Conservation (phyloP, 2,329 filamentous ascomycete genomes). For the Chaetoscypha palmicola region DNA sequence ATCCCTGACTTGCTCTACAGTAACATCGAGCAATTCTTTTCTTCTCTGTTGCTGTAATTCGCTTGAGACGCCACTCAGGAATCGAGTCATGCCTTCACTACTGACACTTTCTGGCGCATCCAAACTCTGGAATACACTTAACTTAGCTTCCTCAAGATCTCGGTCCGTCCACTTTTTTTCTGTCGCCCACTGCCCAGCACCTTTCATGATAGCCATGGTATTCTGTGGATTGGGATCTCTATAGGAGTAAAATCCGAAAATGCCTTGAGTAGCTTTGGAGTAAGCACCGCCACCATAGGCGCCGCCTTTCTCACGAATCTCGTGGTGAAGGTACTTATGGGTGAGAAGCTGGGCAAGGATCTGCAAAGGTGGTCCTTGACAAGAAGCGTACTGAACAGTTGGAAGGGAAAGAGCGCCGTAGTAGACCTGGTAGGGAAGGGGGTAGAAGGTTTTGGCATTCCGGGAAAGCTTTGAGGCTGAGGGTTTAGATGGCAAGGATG, state of each 20-base stretch:
- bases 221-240: constrained; percentile 92
- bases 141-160: constrained; percentile 92
- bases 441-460: constrained; percentile 76
- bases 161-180: constrained; percentile 74
- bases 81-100: constrained; percentile 78
- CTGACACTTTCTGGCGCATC: constrained; percentile 86
- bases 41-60: constrained; percentile 83
- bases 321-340: constrained; percentile 93
- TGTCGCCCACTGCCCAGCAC: constrained; percentile 74
- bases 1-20: constrained; percentile 67
- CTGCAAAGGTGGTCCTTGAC: constrained; percentile 71
- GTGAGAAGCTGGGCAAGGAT: constrained; percentile 88
- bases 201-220: constrained; percentile 75
- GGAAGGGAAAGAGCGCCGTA: constrained; percentile 79
- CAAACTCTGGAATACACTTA: constrained; percentile 85
- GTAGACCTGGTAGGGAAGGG: constrained; percentile 94
- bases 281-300: constrained; percentile 92
- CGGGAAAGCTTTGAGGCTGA: constrained; percentile 33
- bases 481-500: constrained; percentile 34
- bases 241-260: constrained; percentile 96
- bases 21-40: constrained; percentile 81
- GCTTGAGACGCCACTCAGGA: constrained; percentile 76
- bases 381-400: constrained; percentile 74
- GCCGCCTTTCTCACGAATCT: constrained; percentile 95
- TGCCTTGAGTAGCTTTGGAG: constrained; percentile 67